phyloP scores from a whole-genome alignment of 164 flowering plant species.

The Vitis amurensis region DNA sequence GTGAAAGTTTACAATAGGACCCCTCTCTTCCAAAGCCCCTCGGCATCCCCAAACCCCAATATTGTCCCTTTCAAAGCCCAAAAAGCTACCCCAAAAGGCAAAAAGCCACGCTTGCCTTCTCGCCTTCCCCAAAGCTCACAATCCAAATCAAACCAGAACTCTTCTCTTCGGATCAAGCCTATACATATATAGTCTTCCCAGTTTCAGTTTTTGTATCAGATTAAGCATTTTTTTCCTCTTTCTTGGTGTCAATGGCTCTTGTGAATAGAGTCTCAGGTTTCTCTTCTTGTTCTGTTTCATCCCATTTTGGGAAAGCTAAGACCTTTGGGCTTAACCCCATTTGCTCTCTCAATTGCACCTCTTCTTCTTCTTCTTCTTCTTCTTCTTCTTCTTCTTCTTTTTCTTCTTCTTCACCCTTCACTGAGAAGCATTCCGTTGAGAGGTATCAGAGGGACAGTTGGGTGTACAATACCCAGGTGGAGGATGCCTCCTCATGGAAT shows the following conservation, averaged over 20 bases:
- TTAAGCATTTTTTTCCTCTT: too few species aligned
- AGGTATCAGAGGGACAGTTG: conserved; percentile 66
- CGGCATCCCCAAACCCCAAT: too few species aligned
- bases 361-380: conserved; percentile 29
- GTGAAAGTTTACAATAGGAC: too few species aligned
- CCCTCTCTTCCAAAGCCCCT: too few species aligned
- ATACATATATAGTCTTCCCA: too few species aligned
- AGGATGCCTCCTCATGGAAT: conserved; percentile 22
- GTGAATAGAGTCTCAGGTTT: conserved; percentile 9
- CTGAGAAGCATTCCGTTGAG: conserved; percentile 68
- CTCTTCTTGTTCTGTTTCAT: conserved; percentile 7
- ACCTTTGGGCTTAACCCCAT: conserved; percentile 4
- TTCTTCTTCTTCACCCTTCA: conserved; percentile 57
- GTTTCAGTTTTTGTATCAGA: too few species aligned
- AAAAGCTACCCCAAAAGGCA: too few species aligned
- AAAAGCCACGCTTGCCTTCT: too few species aligned
- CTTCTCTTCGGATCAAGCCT: too few species aligned
- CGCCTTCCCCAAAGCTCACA: too few species aligned
- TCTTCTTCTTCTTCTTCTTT: conserved; percentile 42
- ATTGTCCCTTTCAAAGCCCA: too few species aligned
- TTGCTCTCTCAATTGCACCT: conserved; percentile 17
- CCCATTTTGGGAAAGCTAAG: conserved; percentile 11
- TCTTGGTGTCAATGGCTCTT: conserved; percentile 11
- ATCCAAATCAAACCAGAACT: too few species aligned
- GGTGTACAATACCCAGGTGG: conserved; percentile 44